Evolutionary conservation across 768 basidiomycete species (phyloP), one percentile per base, ranked within the genome.

Genomic region (Suillus decipiens): DNA sequence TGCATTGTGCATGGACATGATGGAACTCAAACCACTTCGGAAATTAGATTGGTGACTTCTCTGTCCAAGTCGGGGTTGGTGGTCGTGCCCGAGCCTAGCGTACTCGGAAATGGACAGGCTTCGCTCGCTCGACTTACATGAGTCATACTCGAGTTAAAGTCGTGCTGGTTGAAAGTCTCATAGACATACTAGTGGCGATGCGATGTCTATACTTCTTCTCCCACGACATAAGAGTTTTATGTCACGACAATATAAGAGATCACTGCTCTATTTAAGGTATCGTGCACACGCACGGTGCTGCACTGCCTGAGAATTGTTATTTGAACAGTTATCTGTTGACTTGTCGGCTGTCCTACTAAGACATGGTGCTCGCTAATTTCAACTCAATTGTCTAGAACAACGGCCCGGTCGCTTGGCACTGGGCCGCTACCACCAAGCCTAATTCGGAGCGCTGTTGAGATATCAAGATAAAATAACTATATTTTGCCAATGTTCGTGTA

Each of bases 401-500:
- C 28, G 28, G 28, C 28, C 28, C 28, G 28, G 2, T 28, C 28
- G 28, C 28, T 28, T 28, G 28, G 28, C 28, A 3, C 3, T 28
- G 28, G 28, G 28, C 28, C 28, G 28, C 28, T 28, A 28, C 28
- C 28, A 28, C 28, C 3, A 28, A 28, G 28, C 28, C 3, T 28
- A 28, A 6, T 5, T 45, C n/a, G n/a, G n/a, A 45, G n/a, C 7
- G 24, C 15, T 17, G 24, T 68, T 62, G 63, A 42, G 17, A 3
- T 15, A 8, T 36, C 17, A 15, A 12, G 37, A 39, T 43, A 14
- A 57, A 68, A 68, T 36, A 57, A 28, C 7, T 64, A 43, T 65
- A 64, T 66, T 72, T 53, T 36, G 59, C 54, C 59, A 17, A 57
- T 61, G 59, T 47, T 41, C 33, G 51, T 53, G 67, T 31, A 48